Evolutionary conservation across 495 filamentous ascomycete species (phyloP), one percentile per base, ranked within the genome.

Genomic region (Lentithecium fluviatile): DNA sequence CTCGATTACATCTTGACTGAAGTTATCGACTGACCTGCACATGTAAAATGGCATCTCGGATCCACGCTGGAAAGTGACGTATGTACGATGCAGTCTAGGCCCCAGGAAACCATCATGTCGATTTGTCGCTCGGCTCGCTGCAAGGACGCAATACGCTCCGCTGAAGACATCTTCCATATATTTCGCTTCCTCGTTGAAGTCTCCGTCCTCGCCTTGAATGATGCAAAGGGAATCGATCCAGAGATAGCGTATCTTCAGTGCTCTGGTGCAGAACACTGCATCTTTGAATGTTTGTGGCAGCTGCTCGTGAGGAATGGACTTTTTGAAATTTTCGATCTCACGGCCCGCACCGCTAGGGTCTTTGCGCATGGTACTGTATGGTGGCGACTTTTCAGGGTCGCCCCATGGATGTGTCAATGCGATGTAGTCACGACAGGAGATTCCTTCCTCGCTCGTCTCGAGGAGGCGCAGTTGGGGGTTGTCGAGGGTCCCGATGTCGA

Each of bases 81-180:
- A 45, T 36, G 36, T 25, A 4, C 43, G 45, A 2, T 38, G 60
- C 40, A 6, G 25, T 26, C 48, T 45, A 12, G 6, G 23, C 29
- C 58, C 37, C 24, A 73, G 52, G 45, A 76, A 73, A 0, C 73
- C 71, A 15, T 69, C 60, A 1, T n/a, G 17, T 10, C 58, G 58
- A 1, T 66, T 60, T 15, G 23, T 43, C 1, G 72, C 71, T 3
- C 65, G 58, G 25, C 67, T 75, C 0, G 71, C 73, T 6, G 73
- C 75, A 45, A 76, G 63, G 3, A 69, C 72, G 45, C 65, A 70
- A 42, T 74, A 78, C 32, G 58, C 58, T 8, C 19, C 20, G 23
- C 51, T 49, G 43, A 46, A 62, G 2, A 78, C 75, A 13, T 59
- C 25, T 45, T 74, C 70, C 77, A 80, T 79, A 10, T 45, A 49